Evolutionary conservation across 2,329 filamentous ascomycete species (phyloP), one percentile per base, ranked within the genome.

Genomic region (Colletotrichum sp.): DNA sequence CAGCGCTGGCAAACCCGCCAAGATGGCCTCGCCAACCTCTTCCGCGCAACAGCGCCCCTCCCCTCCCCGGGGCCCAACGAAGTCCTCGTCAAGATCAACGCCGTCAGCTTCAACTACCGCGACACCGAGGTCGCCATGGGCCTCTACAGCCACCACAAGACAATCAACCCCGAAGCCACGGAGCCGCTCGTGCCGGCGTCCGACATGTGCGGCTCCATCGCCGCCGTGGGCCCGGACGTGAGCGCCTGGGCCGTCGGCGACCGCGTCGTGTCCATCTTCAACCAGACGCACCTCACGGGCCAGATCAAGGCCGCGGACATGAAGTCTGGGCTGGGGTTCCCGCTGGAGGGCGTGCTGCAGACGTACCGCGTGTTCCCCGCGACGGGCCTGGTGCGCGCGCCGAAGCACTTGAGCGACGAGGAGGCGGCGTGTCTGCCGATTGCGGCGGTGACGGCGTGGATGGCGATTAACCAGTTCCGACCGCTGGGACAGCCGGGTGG

Each of bases 251-350:
- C 87, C 70, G 83, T 85, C 18, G 93, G 93, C 74, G 90, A 94
- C 73, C 90, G 92, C n/a, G 93, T 95, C 52, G 87, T 94, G 71
- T 90, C 90, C 24, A 93, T 90, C 68, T 95, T 94, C 83, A 89
- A 89, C 79, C 89, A 90, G 81, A 84, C 83, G 9, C 89, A 91
- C 79, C 84, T 92, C 68, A 88, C 87, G 5, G 92, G 92, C n/a
- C 90, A 92, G 80, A 85, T 94, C 75, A 86, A 87, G 28, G 89
- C 88, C 68, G 85, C 86, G 21, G 87, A 93, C 78, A 86, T 94
- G 82, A 84, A 84, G 0, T 88, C 86, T 5, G 92, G 92, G 0
- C 84, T 94, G 15, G 93, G 93, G 6, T 85, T 92, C 5, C 93
- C 92, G 1, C 85, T 91, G 1, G 85, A 86, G 0, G 92, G 92